phyloP scores from a whole-genome alignment of 805 yeast species.

The Candida stauntonica region DNA sequence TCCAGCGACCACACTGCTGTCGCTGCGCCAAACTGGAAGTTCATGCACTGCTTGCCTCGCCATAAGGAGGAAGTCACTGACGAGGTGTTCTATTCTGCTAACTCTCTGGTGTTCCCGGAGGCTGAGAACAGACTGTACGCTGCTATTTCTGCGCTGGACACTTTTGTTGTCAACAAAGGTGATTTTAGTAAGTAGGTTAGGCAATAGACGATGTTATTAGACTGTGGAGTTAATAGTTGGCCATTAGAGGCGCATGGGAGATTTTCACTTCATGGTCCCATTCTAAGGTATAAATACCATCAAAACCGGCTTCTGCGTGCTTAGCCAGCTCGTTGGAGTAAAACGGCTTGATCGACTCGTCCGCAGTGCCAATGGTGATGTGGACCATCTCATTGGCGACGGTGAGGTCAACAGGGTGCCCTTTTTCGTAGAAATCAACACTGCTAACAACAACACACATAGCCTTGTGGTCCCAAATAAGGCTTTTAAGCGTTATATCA shows the following conservation, averaged over 20 bases:
- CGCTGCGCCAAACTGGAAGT: conserved; percentile 74
- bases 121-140: conserved; percentile 96
- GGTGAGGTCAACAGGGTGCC: conserved; percentile 14
- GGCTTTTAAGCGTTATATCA: conserved; percentile 36
- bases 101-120: conserved; percentile 87
- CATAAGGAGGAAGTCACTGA: conserved; percentile 93
- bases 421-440: conserved; percentile 9
- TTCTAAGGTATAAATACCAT: conserved; percentile 7
- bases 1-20: conserved; percentile 54
- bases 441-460: conserved; percentile 50
- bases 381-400: conserved; percentile 51
- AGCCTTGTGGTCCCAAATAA: conserved; percentile 49
- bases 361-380: conserved; percentile 65
- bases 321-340: conserved; percentile 45
- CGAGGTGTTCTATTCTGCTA: conserved; percentile 81
- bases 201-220: not conserved
- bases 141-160: conserved; percentile 90
- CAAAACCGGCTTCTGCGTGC: conserved; percentile 9
- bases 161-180: conserved; percentile 83
- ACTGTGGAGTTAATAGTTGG: conserved; percentile 20
- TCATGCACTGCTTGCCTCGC: conserved; percentile 98
- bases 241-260: conserved; percentile 10
- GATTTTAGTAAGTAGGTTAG: conserved; percentile 31
- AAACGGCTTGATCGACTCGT: conserved; percentile 41
- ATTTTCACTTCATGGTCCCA: conserved; percentile 11